Percentiles rank a stretch among this genome's conserved stretches.
phyloP scores from a whole-genome alignment of 2,329 filamentous ascomycete genomes.

The Mycosphaerelloides madeirae region DNA sequence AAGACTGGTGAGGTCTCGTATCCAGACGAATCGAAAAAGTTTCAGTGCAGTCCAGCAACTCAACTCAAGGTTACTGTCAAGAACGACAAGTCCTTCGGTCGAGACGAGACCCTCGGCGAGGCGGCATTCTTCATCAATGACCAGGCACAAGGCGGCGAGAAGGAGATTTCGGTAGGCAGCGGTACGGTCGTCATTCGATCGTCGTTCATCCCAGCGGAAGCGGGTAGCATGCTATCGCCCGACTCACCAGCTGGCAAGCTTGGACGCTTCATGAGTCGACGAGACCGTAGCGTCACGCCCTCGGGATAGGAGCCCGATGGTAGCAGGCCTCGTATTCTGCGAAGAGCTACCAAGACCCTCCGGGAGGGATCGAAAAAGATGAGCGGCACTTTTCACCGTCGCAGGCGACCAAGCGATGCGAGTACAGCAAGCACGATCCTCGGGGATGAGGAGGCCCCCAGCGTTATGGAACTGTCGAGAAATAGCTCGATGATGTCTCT shows the following conservation, averaged over 20 bases:
- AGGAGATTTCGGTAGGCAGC: slow-evolving; percentile 71
- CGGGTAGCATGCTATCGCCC: slow-evolving; percentile 15
- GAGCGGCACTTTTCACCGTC: background rate
- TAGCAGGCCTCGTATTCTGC: background rate
- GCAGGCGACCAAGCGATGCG: background rate
- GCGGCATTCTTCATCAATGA: slow-evolving; percentile 90
- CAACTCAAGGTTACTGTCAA: slow-evolving; percentile 84
- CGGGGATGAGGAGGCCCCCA: too few relatives aligned
- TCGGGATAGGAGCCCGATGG: slow-evolving; percentile 19
- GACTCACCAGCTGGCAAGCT: slow-evolving; percentile 20
- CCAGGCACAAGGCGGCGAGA: slow-evolving; percentile 58
- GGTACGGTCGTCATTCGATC: slow-evolving; percentile 59
- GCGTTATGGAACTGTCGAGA: too few relatives aligned
- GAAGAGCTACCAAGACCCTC: slow-evolving; percentile 1
- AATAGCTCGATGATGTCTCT: too few relatives aligned
- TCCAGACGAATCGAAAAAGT: slow-evolving; percentile 55
- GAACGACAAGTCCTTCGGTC: slow-evolving; percentile 78
- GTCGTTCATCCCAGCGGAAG: slow-evolving; percentile 27
- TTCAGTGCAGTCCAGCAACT: slow-evolving; percentile 71
- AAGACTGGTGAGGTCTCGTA: slow-evolving; percentile 61
- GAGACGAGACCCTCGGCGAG: slow-evolving; percentile 81
- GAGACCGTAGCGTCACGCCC: slow-evolving; percentile 31
- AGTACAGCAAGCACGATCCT: background rate
- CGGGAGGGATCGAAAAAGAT: slow-evolving; percentile 1
- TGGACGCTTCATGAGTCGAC: slow-evolving; percentile 23